Conservation (phyloP, 2,329 filamentous ascomycete species). For the Cladosporium phlei region DNA sequence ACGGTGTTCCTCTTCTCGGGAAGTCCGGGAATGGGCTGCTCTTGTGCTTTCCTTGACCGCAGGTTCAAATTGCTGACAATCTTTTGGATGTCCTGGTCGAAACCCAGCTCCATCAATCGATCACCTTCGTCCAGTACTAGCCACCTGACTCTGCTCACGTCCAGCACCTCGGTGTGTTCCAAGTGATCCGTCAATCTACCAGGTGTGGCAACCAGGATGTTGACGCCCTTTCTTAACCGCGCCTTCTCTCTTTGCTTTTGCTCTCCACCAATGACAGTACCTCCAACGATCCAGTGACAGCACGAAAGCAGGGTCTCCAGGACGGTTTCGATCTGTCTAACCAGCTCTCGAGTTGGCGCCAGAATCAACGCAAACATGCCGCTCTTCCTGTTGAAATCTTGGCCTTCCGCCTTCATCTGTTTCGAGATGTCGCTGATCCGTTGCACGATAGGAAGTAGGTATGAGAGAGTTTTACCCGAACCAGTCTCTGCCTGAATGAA, state of each 20-base stretch:
- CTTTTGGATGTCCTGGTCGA: conserved; percentile 86
- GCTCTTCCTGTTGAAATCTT: conserved; percentile 69
- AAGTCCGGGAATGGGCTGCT: conserved; percentile 58
- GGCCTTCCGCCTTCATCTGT: conserved; percentile 39
- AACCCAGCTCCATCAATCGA: conserved; percentile 96
- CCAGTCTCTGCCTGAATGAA: conserved; percentile 97
- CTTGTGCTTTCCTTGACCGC: conserved; percentile 56
- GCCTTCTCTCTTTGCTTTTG: conserved; percentile 84
- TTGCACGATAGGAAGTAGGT: conserved; percentile 86
- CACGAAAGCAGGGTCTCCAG: conserved; percentile 81
- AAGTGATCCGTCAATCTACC: conserved; percentile 88
- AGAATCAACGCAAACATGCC: conserved; percentile 92
- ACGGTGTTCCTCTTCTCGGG: conserved; percentile 77
- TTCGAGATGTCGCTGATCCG: conserved; percentile 71
- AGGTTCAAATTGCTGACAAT: conserved; percentile 76
- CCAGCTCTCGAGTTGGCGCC: conserved; percentile 87
- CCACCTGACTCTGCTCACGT: conserved; percentile 87
- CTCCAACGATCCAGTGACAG: conserved; percentile 89
- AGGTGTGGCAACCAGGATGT: conserved; percentile 92
- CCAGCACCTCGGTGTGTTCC: conserved; percentile 83
- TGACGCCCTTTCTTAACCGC: conserved; percentile 86
- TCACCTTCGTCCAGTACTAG: conserved; percentile 93
- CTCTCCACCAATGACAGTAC: conserved; percentile 71
- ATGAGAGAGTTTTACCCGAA: conserved; percentile 96
- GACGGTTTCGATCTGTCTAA: conserved; percentile 86